These are phyloP conservation scores for Hippophae rhamnoides DNA, from an alignment of 306 rosid species.

Conservation along the genomic window DNA sequence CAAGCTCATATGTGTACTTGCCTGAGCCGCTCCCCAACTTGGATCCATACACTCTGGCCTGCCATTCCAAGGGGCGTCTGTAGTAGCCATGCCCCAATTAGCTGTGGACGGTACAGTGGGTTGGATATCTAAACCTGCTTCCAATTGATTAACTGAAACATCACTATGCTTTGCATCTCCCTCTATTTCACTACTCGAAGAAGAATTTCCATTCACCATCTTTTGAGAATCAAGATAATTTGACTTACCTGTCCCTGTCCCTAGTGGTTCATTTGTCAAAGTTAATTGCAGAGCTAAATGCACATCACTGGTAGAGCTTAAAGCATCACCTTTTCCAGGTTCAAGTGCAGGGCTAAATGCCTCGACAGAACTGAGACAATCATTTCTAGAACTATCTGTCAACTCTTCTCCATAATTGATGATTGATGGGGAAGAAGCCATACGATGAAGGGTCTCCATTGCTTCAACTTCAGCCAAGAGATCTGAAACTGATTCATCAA, in stretches of 20 bases:
- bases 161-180: constrained; percentile 39
- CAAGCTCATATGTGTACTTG: constrained; percentile 30
- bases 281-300: constrained; percentile 38
- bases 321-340: constrained; percentile 68
- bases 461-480: constrained; percentile 99
- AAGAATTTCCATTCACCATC: constrained; percentile 31
- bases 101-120: constrained; percentile 29
- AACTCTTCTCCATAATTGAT: constrained; percentile 53
- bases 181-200: constrained; percentile 35
- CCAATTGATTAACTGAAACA: constrained; percentile 47
- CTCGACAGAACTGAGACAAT: constrained; percentile 53
- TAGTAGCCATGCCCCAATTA: constrained; percentile 35
- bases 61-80: constrained; percentile 50
- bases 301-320: constrained; percentile 66
- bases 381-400: constrained; percentile 57
- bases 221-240: constrained; percentile 44
- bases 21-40: constrained; percentile 44
- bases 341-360: constrained; percentile 63
- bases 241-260: constrained; percentile 17
- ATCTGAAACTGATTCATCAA: constrained; percentile 86
- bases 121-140: constrained; percentile 14
- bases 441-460: constrained; percentile 73
- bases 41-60: constrained; percentile 42
- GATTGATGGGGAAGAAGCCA: constrained; percentile 68
- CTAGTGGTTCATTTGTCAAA: constrained; percentile 37